Evolutionary conservation across 1,284 basidiomycete species (phyloP).

Genomic region (Peniophora sp.): DNA sequence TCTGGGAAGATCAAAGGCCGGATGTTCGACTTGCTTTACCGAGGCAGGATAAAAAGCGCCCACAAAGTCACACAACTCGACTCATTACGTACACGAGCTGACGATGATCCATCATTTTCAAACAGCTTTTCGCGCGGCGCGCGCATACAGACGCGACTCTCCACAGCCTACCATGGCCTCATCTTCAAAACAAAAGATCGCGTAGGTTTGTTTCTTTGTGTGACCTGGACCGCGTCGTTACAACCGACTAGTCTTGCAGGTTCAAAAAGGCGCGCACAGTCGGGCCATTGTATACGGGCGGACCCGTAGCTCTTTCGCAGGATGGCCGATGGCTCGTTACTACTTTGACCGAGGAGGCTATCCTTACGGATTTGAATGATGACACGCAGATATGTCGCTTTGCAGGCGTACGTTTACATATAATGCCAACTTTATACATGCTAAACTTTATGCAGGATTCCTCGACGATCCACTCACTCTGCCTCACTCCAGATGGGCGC

Average conservation of each 20-base stretch:
- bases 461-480: conserved; percentile 55
- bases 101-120: no score
- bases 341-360: conserved; percentile 80
- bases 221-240: neutral
- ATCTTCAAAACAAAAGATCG: conserved; percentile 45
- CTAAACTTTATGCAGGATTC: conserved; percentile 42
- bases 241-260: conserved; percentile 27
- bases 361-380: conserved; percentile 73
- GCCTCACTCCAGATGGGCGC: conserved; percentile 55
- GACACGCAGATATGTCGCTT: conserved; percentile 78
- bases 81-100: no score
- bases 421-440: neutral
- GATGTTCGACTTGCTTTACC: no score
- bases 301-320: conserved; percentile 73
- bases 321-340: conserved; percentile 82
- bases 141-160: no score
- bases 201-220: conserved; percentile 33
- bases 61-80: no score
- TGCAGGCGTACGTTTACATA: conserved; percentile 56
- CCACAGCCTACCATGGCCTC: no score
- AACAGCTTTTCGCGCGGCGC: no score
- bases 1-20: no score
- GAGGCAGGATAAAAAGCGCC: no score
- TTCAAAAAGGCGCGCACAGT: conserved; percentile 69
- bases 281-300: conserved; percentile 81